Evolutionary conservation across 805 yeast species (phyloP).

Genomic region (Wickerhamiella sorbophila): DNA sequence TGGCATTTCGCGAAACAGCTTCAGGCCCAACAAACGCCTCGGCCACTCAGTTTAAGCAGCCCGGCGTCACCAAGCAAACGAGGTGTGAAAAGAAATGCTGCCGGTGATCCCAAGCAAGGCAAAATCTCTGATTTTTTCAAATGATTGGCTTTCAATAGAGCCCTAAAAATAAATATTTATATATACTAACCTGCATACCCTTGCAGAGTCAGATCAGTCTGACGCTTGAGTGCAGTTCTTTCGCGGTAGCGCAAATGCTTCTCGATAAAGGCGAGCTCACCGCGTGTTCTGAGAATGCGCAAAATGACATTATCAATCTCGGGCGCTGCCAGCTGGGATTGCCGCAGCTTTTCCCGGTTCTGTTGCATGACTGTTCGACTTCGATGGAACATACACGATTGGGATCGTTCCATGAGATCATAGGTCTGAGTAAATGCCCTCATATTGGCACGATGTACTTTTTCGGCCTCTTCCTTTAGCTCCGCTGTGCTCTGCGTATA

Average conservation of each 20-base stretch:
- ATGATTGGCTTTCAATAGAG: neutral
- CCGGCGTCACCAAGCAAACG: neutral
- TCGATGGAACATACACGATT: constrained; percentile 60
- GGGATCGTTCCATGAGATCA: constrained; percentile 42
- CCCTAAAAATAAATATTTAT: neutral
- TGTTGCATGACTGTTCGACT: constrained; percentile 40
- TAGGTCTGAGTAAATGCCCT: constrained; percentile 31
- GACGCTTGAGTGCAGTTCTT: constrained; percentile 37
- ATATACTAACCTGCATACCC: constrained; percentile 6
- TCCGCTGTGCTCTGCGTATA: constrained; percentile 39
- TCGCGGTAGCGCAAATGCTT: constrained; percentile 49
- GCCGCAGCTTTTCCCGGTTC: constrained; percentile 33
- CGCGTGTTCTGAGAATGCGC: constrained; percentile 54
- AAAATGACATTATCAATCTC: constrained; percentile 53
- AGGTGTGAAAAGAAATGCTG: neutral
- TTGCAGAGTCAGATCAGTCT: constrained; percentile 33
- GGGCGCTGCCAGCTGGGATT: constrained; percentile 33
- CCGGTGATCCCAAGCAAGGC: constrained; percentile 1
- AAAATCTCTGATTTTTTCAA: neutral
- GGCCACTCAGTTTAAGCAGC: neutral
- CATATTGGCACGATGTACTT: constrained; percentile 38
- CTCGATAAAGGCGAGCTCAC: constrained; percentile 44
- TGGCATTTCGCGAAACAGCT: constrained; percentile 29
- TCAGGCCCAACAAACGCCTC: constrained; percentile 7
- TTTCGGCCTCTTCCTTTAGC: constrained; percentile 44